Evolutionary conservation across 371 early-diverging fungal species (phyloP).

Genomic region (Dinochytrium kinnereticum): DNA sequence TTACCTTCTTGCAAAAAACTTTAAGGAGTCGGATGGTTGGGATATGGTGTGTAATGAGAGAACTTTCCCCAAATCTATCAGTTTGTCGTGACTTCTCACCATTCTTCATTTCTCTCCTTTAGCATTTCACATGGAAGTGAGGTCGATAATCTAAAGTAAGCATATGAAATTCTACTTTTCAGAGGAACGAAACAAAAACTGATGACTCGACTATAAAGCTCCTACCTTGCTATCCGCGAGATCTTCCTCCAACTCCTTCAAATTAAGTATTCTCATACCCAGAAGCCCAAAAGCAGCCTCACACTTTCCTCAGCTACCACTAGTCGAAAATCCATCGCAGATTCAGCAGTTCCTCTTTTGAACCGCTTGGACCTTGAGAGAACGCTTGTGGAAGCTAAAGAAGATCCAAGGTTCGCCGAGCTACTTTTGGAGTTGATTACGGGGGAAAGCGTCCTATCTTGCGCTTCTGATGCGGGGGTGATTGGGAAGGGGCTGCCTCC

Average conservation of each 20-base stretch:
- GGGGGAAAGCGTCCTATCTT: not conserved
- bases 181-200: not conserved
- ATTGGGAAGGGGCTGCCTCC: not conserved
- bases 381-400: not conserved
- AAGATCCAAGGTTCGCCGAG: not conserved
- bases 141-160: not conserved
- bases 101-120: not conserved
- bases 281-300: not conserved
- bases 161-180: not conserved
- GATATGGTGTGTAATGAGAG: not conserved
- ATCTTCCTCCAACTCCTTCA: not conserved
- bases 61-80: not conserved
- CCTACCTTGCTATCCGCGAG: not conserved
- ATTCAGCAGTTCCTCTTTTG: not conserved
- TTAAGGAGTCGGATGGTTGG: not conserved
- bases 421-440: not conserved
- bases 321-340: not conserved
- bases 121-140: not conserved
- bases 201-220: no score
- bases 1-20: not conserved
- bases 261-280: not conserved
- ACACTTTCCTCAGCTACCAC: not conserved
- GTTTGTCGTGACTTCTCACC: not conserved
- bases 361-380: not conserved
- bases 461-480: not conserved